Conservation (phyloP, 2,329 filamentous ascomycete genomes). For the Magnaporthiopsis incrustans region DNA sequence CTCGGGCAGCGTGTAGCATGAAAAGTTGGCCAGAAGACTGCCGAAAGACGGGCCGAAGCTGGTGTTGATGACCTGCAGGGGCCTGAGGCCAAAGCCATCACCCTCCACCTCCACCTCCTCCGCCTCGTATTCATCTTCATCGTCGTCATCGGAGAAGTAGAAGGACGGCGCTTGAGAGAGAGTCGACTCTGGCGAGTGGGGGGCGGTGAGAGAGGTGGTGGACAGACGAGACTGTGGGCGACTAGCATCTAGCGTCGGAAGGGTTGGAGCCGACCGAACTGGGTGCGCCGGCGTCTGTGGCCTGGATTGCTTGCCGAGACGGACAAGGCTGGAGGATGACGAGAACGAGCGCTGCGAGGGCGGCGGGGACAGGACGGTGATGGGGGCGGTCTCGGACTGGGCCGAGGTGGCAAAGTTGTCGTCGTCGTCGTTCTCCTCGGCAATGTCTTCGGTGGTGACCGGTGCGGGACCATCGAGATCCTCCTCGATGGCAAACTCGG, state of each 20-base stretch:
- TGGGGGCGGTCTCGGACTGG: slow-evolving; percentile 32
- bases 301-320: slow-evolving; percentile 6
- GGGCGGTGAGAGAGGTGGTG: slow-evolving; percentile 24
- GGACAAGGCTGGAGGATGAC: slow-evolving; percentile 11
- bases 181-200: slow-evolving; percentile 21
- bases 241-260: slow-evolving; percentile 4
- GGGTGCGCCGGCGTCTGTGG: slow-evolving; percentile 5
- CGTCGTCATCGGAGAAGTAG: slow-evolving; percentile 31
- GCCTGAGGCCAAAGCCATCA: slow-evolving; percentile 23
- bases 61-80: slow-evolving; percentile 10
- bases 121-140: slow-evolving; percentile 32
- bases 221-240: slow-evolving; percentile 12
- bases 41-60: slow-evolving; percentile 14
- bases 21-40: slow-evolving; percentile 21
- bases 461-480: slow-evolving; percentile 24
- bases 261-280: slow-evolving; percentile 9
- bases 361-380: slow-evolving; percentile 44
- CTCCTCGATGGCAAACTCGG: slow-evolving; percentile 22
- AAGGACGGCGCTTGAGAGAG: slow-evolving; percentile 35
- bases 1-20: slow-evolving; percentile 40
- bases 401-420: slow-evolving; percentile 54
- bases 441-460: slow-evolving; percentile 37
- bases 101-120: slow-evolving; percentile 28
- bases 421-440: slow-evolving; percentile 48
- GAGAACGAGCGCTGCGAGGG: slow-evolving; percentile 35